These are phyloP conservation scores for Mortierella sp. DNA, from an alignment of 371 early-diverging fungal genomes.

Conservation along the genomic window DNA sequence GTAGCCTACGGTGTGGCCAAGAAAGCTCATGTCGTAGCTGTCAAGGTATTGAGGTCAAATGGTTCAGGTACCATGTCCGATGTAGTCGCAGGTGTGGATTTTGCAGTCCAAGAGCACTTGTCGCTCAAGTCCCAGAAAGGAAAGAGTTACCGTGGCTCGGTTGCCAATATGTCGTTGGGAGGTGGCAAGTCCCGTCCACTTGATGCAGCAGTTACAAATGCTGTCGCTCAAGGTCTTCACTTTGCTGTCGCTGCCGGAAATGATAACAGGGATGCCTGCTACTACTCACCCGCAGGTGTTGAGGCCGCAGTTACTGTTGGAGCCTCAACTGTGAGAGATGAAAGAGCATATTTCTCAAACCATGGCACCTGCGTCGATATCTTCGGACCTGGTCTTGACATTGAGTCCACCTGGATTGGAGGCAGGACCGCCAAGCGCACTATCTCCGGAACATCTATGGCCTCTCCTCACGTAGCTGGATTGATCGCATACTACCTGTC, in stretches of 20 bases:
- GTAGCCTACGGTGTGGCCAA: constrained; percentile 92
- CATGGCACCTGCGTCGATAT: constrained; percentile 95
- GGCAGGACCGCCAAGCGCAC: constrained; percentile 80
- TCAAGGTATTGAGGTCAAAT: constrained; percentile 92
- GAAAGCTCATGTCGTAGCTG: constrained; percentile 89
- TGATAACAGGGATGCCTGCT: constrained; percentile 94
- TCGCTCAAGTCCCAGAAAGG: constrained; percentile 61
- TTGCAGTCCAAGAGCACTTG: constrained; percentile 70
- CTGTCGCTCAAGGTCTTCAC: constrained; percentile 85
- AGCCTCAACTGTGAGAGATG: constrained; percentile 88
- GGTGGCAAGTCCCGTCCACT: constrained; percentile 90
- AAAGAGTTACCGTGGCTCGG: constrained; percentile 80
- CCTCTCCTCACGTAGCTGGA: constrained; percentile 98
- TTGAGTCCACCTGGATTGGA: constrained; percentile 92
- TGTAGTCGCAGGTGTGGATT: constrained; percentile 84
- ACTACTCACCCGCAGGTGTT: constrained; percentile 95
- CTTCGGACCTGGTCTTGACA: constrained; percentile 95
- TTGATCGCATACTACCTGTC: constrained; percentile 91
- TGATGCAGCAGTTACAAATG: constrained; percentile 85
- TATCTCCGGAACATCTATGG: constrained; percentile 99
- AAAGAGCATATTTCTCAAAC: constrained; percentile 94
- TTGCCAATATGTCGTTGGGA: constrained; percentile 97
- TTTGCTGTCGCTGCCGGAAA: constrained; percentile 99
- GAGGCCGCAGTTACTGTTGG: constrained; percentile 97
- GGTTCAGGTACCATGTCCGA: constrained; percentile 90